Evolutionary conservation across 2,329 filamentous ascomycete genomes (phyloP), one percentile per base, ranked within the genome.

Genomic region (Hypoxylon sp.): DNA sequence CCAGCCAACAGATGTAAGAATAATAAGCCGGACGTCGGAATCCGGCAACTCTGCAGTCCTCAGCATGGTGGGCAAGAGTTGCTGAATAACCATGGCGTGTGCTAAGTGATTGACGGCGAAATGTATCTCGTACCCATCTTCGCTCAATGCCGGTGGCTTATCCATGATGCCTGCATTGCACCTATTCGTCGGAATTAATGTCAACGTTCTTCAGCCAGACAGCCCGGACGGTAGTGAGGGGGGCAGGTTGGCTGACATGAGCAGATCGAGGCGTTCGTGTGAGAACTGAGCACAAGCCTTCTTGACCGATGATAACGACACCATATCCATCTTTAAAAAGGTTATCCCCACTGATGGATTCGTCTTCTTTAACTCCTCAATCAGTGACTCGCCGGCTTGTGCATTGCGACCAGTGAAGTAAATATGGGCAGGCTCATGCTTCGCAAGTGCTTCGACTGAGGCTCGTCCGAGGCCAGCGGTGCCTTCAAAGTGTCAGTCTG

Each of bases 381-480:
- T 76, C 21, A 85, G 81, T 11, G 80, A 79, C 19, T 80, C 77
- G 14, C 77, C 80, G 7, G 82, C 82, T 69, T 83, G 80, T 52
- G 74, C 77, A 34, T 79, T 84, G 34, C 85, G 82, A 1, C 84
- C 84, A n/a, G 80, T 83, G 59, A 88, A 80, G 75, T 84, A 87
- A 60, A 89, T 85, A 55, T 84, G 81, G 2, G 79, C 75, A 14
- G 86, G 85, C n/a, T 78, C 52, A 67, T 83, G 82, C 56, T 78
- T 77, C 11, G 81, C 79, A 6, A 84, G 76, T 3, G 79, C 77
- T 11, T 80, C 70, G 41, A 83, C 75, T 3, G 80, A 80, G 60
- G 79, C 77, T 61, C 78, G 80, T 21, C 83, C 83, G 1, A 85
- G 75, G 0, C 83, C 83, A 25, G 78, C 74, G 36, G 81, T 83